Conservation (phyloP, 805 yeast species). For the Kazachstania martiniae region DNA sequence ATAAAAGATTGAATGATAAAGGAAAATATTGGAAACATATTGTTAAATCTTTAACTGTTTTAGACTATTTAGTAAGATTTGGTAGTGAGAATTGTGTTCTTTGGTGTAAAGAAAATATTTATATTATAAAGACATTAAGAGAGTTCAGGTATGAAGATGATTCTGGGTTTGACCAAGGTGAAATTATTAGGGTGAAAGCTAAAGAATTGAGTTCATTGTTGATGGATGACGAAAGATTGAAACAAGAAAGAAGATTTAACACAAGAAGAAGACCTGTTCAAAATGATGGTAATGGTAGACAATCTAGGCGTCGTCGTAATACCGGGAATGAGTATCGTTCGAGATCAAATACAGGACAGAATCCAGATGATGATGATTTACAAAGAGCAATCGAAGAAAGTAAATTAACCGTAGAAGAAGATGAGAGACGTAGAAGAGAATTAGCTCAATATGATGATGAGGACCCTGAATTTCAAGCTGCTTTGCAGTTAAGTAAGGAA, state of each 20-base stretch:
- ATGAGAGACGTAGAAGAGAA: conserved; percentile 44
- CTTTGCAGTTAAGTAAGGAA: conserved; percentile 23
- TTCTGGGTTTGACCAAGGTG: conserved; percentile 74
- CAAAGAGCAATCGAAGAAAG: conserved; percentile 75
- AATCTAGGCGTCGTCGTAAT: conserved; percentile 23
- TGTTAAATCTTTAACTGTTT: conserved; percentile 79
- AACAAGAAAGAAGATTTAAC: conserved; percentile 47
- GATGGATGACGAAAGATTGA: conserved; percentile 70
- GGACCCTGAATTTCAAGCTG: conserved; percentile 23
- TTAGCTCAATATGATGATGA: conserved; percentile 11
- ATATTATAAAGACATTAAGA: conserved; percentile 77
- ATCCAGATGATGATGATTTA: conserved; percentile 53
- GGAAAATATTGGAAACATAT: conserved; percentile 97
- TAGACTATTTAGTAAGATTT: conserved; percentile 73
- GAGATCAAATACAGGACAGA: background rate
- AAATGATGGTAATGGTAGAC: too few relatives aligned
- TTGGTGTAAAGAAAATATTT: conserved; percentile 86
- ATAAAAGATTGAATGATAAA: conserved; percentile 84
- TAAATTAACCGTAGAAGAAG: conserved; percentile 73
- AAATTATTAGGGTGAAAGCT: conserved; percentile 79
- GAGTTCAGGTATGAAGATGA: conserved; percentile 83
- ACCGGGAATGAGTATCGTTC: background rate
- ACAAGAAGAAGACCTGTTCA: conserved; percentile 20
- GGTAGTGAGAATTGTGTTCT: conserved; percentile 84
- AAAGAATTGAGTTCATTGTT: conserved; percentile 74